A percentile compares a stretch with the other conserved stretches of the same genome.
phyloP scores from a whole-genome alignment of 495 filamentous ascomycete species.

The Podospora pseudocomata region DNA sequence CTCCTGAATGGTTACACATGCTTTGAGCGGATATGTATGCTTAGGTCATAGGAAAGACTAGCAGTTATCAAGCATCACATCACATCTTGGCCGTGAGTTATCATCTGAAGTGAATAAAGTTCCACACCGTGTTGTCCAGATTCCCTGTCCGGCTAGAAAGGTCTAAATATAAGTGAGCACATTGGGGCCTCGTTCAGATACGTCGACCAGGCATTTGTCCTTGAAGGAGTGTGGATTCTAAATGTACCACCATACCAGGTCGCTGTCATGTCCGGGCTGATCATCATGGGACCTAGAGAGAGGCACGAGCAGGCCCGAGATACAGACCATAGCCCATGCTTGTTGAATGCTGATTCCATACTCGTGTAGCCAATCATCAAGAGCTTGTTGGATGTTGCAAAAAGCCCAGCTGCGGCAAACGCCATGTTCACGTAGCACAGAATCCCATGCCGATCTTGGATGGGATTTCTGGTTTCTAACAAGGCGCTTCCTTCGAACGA shows the following conservation, averaged over 20 bases:
- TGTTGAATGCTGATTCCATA: no score
- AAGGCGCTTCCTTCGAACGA: not conserved
- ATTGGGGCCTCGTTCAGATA: not conserved
- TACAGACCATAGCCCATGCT: not conserved
- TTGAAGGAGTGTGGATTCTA: not conserved
- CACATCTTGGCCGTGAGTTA: slow-evolving; percentile 9
- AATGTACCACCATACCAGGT: not conserved
- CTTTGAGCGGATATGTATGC: not conserved
- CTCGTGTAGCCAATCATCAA: not conserved
- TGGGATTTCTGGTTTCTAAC: slow-evolving; percentile 3
- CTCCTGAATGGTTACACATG: slow-evolving; percentile 1
- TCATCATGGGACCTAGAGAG: not conserved
- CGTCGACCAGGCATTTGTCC: not conserved
- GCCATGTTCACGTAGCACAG: not conserved
- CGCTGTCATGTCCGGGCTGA: not conserved
- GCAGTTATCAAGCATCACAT: not conserved
- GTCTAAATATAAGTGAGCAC: not conserved
- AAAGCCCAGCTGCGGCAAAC: not conserved
- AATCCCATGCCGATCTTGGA: slow-evolving; percentile 9
- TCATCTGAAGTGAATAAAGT: not conserved
- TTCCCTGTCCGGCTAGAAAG: not conserved
- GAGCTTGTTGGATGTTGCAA: not conserved
- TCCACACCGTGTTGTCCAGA: not conserved
- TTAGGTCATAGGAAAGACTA: not conserved
- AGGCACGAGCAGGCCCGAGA: not conserved